These are phyloP conservation scores for Psidium guajava DNA, from an alignment of 345 rosid genomes.

Conservation along the genomic window DNA sequence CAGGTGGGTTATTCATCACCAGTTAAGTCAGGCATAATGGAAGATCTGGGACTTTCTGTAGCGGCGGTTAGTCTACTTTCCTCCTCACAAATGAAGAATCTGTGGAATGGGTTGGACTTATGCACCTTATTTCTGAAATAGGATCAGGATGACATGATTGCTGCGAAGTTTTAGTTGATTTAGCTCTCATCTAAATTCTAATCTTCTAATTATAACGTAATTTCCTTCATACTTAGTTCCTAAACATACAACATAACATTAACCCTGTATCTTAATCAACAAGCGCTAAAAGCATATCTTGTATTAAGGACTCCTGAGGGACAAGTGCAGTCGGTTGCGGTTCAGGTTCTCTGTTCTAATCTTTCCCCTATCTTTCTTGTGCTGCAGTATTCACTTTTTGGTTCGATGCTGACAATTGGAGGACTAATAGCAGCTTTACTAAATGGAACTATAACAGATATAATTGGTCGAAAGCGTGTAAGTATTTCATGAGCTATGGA, in stretches of 20 bases:
- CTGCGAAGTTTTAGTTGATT: neutral
- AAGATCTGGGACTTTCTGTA: constrained; percentile 24
- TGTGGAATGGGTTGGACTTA: neutral
- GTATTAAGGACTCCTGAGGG: neutral
- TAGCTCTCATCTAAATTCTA: neutral
- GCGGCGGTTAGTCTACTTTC: constrained; percentile 9
- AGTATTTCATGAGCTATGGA: neutral
- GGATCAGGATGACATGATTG: neutral
- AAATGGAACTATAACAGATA: constrained; percentile 9
- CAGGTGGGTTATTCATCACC: constrained; percentile 33
- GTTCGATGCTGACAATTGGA: constrained; percentile 19
- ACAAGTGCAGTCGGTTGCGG: neutral
- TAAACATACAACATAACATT: neutral
- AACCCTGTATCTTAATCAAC: neutral
- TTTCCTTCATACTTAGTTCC: neutral
- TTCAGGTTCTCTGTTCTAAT: neutral
- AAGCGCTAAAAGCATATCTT: neutral
- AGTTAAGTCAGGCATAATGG: constrained; percentile 25
- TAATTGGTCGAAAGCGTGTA: constrained; percentile 15
- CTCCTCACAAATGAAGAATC: neutral
- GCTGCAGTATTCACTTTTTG: constrained; percentile 19
- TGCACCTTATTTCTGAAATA: neutral
- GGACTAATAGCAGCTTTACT: constrained; percentile 10
- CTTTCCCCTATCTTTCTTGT: neutral
- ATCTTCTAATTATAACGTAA: neutral